Base-by-base conservation (phyloP, 352 stramenopile species). In the Globisporangium solare region DNA sequence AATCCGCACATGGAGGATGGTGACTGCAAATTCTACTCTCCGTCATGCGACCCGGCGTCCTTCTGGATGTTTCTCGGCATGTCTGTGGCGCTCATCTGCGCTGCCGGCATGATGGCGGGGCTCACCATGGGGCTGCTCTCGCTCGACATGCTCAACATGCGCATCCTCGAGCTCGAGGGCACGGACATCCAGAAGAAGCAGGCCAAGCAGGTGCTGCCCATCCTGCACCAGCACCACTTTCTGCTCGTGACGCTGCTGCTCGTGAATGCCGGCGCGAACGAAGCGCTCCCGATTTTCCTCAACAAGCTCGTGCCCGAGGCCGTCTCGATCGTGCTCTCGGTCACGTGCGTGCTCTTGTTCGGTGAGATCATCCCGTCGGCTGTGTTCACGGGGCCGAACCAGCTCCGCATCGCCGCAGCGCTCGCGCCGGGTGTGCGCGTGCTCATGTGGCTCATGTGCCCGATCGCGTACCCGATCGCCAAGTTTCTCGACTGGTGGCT, bases 301-400 rank as follows among this genome's bases (percentile, higher is more conserved):
- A 90, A 95, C 68, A 74, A 86, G 50, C 67, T 98, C 55, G 68
- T 98, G 31, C 71, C 86, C 11, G 74, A 90, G 47, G 67, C 73
- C 41, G 58, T 94, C 14, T 95, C 94, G 17, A 91, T 98, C 64
- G 67, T 98, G 20, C 73, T 98, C 35, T 98, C 90, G 11, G 94
- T 98, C 20, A 98, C 90, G 8, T 79, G 95, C 15, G 89, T 98
- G 35, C 74, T 99, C n/a, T 67, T 98, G 35, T 98, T 98, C 68
- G 94, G 94, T 6, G 96, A 99, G 65, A 98, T 99, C 61, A 73
- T 98, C 18, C 94, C 94, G 7, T 94, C 78, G 0, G 94, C 94
- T 1, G 67, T 98, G 32, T 99, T 98, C 65, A 98, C 94, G 3
- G 94, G 95, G 0, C 92, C 91, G 15, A 81, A 96, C 63, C 94